These are phyloP conservation scores for Corylus americana DNA, from an alignment of 306 rosid species.

Conservation along the genomic window DNA sequence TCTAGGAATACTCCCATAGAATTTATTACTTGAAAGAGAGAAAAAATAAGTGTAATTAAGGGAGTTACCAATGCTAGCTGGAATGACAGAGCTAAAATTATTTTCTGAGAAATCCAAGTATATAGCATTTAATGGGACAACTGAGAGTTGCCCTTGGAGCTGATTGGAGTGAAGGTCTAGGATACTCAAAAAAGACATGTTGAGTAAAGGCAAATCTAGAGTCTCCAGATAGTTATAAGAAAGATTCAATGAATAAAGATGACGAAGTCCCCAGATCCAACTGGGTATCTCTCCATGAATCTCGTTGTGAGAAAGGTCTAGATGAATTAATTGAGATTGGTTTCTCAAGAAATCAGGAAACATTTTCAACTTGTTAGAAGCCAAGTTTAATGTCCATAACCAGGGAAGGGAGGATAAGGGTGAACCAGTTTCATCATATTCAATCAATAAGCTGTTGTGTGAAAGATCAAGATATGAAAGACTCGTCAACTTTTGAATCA, in stretches of 20 bases:
- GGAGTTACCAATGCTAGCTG: conserved; percentile 10
- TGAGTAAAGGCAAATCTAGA: conserved; percentile 4
- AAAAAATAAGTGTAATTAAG: not conserved
- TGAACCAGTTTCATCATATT: no score
- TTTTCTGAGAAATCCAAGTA: conserved; percentile 48
- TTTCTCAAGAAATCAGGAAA: conserved; percentile 1
- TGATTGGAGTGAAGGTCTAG: conserved; percentile 50
- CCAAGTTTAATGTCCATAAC: not conserved
- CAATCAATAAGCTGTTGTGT: not conserved
- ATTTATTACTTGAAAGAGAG: conserved; percentile 1
- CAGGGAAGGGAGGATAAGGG: no score
- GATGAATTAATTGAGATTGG: not conserved
- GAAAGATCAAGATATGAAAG: conserved; percentile 8
- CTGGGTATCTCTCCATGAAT: conserved; percentile 29
- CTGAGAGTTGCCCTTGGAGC: conserved; percentile 34
- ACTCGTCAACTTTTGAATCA: not conserved
- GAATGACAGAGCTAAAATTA: conserved; percentile 34
- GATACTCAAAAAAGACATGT: not conserved
- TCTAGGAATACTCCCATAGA: conserved; percentile 27
- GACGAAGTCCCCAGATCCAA: conserved; percentile 45
- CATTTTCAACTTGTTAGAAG: not conserved
- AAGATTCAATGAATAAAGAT: conserved; percentile 32
- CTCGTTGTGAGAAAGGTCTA: conserved; percentile 12
- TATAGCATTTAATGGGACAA: rapidly evolving
- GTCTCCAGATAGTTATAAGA: conserved; percentile 33